Evolutionary conservation across 2,329 filamentous ascomycete genomes (phyloP), one percentile per base, ranked within the genome.

Genomic region (Penicillium verrucosum): DNA sequence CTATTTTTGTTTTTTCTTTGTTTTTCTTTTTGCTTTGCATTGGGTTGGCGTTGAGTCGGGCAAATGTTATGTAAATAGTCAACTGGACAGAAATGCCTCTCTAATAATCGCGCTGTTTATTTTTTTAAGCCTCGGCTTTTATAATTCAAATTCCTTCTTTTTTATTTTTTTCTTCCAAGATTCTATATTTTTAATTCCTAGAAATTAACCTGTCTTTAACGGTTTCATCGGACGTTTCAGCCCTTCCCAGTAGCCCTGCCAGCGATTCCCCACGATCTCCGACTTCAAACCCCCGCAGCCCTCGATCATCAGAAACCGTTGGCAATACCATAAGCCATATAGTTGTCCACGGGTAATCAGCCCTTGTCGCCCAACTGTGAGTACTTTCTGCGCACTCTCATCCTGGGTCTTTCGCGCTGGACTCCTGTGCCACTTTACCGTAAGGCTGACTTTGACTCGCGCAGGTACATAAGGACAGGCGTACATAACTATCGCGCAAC

Each of bases 361-460:
- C 18, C 8, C 21, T 46, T 34, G 14, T 38, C 18, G n/a, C 23
- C 27, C 16, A 38, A 14, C 42, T 40, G 43, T 53, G 11, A 38
- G 51, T 48, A 9, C 27, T 40, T 10, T 21, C 40, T 36, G 25
- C 7, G 30, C 29, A n/a, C 29, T 27, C 12, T 34, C 29, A 25
- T 34, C 25, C 34, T 55, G 38, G 54, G 18, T 25, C 5, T n/a
- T n/a, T 25, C 30, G 30, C 45, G 43, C 46, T 47, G 41, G 43
- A 18, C 40, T 40, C 25, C 30, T 30, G 25, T 46, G 32, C n/a
- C 49, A 56, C 56, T 43, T 51, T 25, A 46, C 43, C 45, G 37
- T 43, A 38, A 58, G 49, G 55, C 63, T 64, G 51, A 65, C 58
- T 56, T 44, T 30, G 42, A 36, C n/a, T 41, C 18, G 30, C 42